phyloP scores from a whole-genome alignment of 2,329 filamentous ascomycete species.

The Samsoniella hepiali region DNA sequence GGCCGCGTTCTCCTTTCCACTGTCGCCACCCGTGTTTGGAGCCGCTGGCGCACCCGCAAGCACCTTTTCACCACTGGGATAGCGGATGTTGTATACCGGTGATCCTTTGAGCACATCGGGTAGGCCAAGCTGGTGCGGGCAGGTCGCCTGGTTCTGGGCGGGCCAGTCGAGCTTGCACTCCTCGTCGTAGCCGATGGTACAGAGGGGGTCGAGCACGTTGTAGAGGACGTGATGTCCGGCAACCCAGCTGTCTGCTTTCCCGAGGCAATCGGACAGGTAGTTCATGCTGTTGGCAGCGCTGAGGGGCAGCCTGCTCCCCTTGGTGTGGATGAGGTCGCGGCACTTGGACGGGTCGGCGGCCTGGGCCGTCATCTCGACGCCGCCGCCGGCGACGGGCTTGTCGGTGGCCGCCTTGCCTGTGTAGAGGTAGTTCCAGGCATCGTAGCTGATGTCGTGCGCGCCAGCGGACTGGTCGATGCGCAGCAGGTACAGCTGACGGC shows the following conservation, averaged over 20 bases:
- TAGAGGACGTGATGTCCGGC: constrained; percentile 46
- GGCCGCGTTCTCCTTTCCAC: constrained; percentile 3
- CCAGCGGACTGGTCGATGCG: constrained; percentile 32
- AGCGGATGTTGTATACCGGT: constrained; percentile 47
- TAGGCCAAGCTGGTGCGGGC: constrained; percentile 41
- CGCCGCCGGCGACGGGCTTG: constrained; percentile 46
- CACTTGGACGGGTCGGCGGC: constrained; percentile 45
- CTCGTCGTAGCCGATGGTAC: constrained; percentile 46
- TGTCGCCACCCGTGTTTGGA: not conserved
- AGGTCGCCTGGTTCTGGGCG: constrained; percentile 43
- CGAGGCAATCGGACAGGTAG: constrained; percentile 46
- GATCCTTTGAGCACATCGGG: constrained; percentile 32
- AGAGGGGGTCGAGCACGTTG: constrained; percentile 50
- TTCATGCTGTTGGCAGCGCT: constrained; percentile 53
- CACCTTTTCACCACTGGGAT: constrained; percentile 42
- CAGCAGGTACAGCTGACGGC: constrained; percentile 26
- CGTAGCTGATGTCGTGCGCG: constrained; percentile 50
- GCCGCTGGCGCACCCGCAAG: constrained; percentile 26
- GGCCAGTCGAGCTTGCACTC: constrained; percentile 43
- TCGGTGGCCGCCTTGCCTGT: constrained; percentile 45
- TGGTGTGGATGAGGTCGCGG: constrained; percentile 44
- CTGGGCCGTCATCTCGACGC: constrained; percentile 45
- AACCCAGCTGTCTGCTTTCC: constrained; percentile 42
- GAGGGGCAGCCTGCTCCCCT: constrained; percentile 38
- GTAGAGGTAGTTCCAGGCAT: constrained; percentile 50